Conservation (phyloP, 2,329 filamentous ascomycete species). For the Lachnellula hyalina region DNA sequence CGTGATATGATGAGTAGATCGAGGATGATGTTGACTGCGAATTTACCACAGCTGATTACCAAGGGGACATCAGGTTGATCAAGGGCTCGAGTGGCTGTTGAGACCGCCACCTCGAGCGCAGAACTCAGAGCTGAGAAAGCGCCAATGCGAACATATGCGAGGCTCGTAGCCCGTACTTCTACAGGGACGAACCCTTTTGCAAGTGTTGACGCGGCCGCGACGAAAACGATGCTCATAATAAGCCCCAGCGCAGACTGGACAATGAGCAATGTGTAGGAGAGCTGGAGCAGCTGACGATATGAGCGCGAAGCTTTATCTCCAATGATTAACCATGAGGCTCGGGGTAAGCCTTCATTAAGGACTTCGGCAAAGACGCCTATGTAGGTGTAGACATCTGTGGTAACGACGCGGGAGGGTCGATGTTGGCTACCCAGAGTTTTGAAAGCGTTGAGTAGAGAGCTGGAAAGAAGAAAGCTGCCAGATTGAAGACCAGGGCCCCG, state of each 20-base stretch:
- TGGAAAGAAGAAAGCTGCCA: conserved; percentile 57
- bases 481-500: conserved; percentile 58
- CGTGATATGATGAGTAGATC: conserved; percentile 62
- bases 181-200: conserved; percentile 58
- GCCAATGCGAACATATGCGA: conserved; percentile 61
- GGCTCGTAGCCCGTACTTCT: conserved; percentile 48
- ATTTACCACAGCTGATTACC: conserved; percentile 58
- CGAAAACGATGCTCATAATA: conserved; percentile 55
- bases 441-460: conserved; percentile 62
- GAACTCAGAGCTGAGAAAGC: conserved; percentile 58
- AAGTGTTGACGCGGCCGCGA: conserved; percentile 48
- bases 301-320: conserved; percentile 55
- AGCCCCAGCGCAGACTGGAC: conserved; percentile 54
- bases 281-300: conserved; percentile 45
- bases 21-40: conserved; percentile 60
- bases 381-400: conserved; percentile 64
- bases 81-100: conserved; percentile 56
- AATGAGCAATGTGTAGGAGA: conserved; percentile 59
- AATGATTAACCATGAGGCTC: conserved; percentile 64
- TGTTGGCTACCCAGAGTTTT: conserved; percentile 66
- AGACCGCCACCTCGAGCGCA: conserved; percentile 58
- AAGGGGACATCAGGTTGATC: conserved; percentile 66
- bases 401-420: conserved; percentile 57
- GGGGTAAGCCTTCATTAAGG: conserved; percentile 66
- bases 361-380: conserved; percentile 63